Base-by-base conservation (phyloP, 23 red algal species). In the Gracilariopsis chorda region DNA sequence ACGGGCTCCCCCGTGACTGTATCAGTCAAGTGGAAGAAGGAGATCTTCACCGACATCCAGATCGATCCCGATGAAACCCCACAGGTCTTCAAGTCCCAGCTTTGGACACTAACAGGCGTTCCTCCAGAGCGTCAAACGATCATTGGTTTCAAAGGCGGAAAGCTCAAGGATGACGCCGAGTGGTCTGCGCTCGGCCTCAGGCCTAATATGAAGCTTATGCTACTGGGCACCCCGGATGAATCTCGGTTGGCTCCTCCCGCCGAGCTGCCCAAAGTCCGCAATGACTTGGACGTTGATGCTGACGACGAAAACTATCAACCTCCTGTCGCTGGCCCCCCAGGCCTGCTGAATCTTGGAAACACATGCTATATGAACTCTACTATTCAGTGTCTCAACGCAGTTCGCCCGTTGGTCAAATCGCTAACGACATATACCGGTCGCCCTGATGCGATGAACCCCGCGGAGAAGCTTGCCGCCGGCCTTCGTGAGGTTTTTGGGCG, bases 291-390 rank as follows among this genome's bases (percentile, higher is more conserved):
- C 39, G 19, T 28, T 23, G 80, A 94, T 39, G 78, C 84, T 32
- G 60, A 47, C 16, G 46, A 53, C 43, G 37, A 45, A 17, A 55
- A 52, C 17, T 51, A 51, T 44, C 34, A 90, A 30, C 70, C 81
- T 1, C 19, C 68, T 14, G 44, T 78, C 20, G 52, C 51, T 27
- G 80, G 61, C 20, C 96, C 86, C 27, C 86, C 70, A 5, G 97
- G 97, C 20, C 78, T 99, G 16, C 58, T 75, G 25, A 99, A 99
- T 68, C 46, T 95, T 14, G 97, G 97, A 35, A 99, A 99, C 64
- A 96, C 91, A 16, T 99, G 97, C 68, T 99, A 99, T 69, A 90
- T 94, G 92, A 99, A 99, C 49, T 57, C 97, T 16, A 96, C 90
- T 27, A 74, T 95, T 16, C 97, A 99, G 83, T 96, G 83, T 36